These are phyloP conservation scores for Bruguiera gymnorhiza DNA, from an alignment of 345 rosid genomes.

Conservation along the genomic window DNA sequence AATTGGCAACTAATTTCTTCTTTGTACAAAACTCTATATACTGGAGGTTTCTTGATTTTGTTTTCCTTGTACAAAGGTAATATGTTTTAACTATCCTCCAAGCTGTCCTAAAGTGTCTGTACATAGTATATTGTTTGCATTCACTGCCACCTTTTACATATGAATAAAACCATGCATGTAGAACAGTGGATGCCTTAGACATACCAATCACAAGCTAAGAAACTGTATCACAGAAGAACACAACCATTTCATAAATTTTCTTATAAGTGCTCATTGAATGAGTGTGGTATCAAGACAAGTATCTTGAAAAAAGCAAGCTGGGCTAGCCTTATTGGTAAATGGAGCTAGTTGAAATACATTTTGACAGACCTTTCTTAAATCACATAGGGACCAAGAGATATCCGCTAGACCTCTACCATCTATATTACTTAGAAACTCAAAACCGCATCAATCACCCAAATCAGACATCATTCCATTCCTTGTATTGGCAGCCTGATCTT, in stretches of 20 bases:
- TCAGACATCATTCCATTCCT: not conserved
- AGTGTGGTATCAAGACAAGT: not conserved
- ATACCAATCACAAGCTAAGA: no score
- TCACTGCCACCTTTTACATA: not conserved
- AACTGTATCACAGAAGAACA: no score
- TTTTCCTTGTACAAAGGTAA: no score
- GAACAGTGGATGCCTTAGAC: no score
- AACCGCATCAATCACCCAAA: not conserved
- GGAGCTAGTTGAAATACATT: no score
- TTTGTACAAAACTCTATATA: not conserved
- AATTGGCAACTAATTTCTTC: slow-evolving; percentile 2
- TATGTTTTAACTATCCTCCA: no score
- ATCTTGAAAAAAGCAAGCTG: not conserved
- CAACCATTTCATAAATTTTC: not conserved
- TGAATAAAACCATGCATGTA: not conserved
- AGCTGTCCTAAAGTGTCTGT: no score
- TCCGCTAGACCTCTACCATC: not conserved
- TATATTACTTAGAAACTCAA: not conserved
- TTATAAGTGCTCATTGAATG: not conserved
- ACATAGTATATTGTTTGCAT: no score
- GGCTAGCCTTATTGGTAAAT: no score
- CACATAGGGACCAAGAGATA: no score
- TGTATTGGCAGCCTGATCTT: not conserved
- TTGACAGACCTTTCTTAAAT: no score
- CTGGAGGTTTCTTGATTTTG: no score